A percentile compares a stretch with the other conserved stretches of the same genome.
Conservation (phyloP, 176 grass and related monocot species). For the Elaeis guineensis region DNA sequence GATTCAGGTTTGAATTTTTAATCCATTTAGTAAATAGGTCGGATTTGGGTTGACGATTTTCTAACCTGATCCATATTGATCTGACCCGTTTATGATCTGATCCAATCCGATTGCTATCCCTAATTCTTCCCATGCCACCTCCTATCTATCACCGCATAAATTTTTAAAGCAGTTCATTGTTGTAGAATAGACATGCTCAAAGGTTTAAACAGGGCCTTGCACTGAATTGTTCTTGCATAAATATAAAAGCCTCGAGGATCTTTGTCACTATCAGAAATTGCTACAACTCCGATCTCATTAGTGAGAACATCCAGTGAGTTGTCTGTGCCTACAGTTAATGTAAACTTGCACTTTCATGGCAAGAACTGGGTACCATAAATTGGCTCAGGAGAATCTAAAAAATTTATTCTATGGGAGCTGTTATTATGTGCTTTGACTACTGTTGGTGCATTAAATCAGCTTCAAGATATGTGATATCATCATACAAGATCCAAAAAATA, state of each 20-base stretch:
- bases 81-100: too few relatives aligned
- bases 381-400: slow-evolving; percentile 75
- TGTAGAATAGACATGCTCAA: too few relatives aligned
- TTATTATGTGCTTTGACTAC: slow-evolving; percentile 67
- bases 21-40: too few relatives aligned
- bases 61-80: too few relatives aligned
- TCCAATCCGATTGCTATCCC: too few relatives aligned
- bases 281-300: slow-evolving; percentile 83
- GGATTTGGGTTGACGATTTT: too few relatives aligned
- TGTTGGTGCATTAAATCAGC: too few relatives aligned
- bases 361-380: slow-evolving; percentile 81
- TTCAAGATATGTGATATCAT: too few relatives aligned
- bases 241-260: slow-evolving; percentile 84
- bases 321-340: slow-evolving; percentile 62
- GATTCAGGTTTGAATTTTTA: too few relatives aligned
- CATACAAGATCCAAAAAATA: too few relatives aligned
- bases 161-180: too few relatives aligned
- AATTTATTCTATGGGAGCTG: slow-evolving; percentile 76
- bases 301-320: slow-evolving; percentile 95
- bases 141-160: slow-evolving; percentile 53
- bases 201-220: too few relatives aligned
- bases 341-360: slow-evolving; percentile 80
- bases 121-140: slow-evolving; percentile 97
- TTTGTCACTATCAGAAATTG: slow-evolving; percentile 72
- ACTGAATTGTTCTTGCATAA: slow-evolving; percentile 45